Evolutionary conservation across 257 asterid genomes (phyloP).

Genomic region (Solanum peruvianum): DNA sequence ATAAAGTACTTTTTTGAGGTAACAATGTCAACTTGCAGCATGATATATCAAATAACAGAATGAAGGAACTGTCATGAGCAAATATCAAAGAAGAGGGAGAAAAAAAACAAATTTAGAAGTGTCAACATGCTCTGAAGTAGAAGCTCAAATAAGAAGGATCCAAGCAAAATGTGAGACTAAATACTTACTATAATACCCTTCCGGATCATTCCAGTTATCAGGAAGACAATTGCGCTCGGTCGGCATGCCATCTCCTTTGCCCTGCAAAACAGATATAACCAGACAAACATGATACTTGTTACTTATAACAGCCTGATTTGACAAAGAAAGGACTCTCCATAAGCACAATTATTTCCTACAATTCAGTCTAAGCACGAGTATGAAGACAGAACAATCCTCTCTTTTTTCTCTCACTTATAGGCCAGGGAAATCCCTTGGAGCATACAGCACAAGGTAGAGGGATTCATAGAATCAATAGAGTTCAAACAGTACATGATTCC

Average conservation of each 20-base stretch:
- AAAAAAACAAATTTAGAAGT: neutral
- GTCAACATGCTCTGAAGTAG: neutral
- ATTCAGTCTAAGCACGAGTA: neutral
- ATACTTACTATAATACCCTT: conserved; percentile 36
- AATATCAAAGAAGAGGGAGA: neutral
- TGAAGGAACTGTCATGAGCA: neutral
- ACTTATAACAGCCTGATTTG: neutral
- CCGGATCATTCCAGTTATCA: conserved; percentile 63
- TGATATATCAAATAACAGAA: neutral
- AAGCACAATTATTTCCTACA: neutral
- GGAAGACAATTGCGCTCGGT: conserved; percentile 64
- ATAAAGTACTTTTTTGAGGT: neutral
- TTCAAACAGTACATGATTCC: neutral
- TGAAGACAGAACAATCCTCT: neutral
- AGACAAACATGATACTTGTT: neutral
- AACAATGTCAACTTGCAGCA: neutral
- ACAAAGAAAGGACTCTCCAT: neutral
- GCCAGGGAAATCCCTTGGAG: neutral
- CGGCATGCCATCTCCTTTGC: conserved; percentile 59
- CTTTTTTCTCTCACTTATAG: neutral
- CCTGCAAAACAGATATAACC: conserved; percentile 28
- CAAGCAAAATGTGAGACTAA: neutral
- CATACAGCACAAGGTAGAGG: neutral
- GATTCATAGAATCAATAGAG: conserved; percentile 7
- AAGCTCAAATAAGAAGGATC: neutral